A percentile compares a stretch with the other conserved stretches of the same genome.
These are phyloP conservation scores for Ceratopteris richardii DNA, from an alignment of 75 land plant genomes.

Conservation along the genomic window DNA sequence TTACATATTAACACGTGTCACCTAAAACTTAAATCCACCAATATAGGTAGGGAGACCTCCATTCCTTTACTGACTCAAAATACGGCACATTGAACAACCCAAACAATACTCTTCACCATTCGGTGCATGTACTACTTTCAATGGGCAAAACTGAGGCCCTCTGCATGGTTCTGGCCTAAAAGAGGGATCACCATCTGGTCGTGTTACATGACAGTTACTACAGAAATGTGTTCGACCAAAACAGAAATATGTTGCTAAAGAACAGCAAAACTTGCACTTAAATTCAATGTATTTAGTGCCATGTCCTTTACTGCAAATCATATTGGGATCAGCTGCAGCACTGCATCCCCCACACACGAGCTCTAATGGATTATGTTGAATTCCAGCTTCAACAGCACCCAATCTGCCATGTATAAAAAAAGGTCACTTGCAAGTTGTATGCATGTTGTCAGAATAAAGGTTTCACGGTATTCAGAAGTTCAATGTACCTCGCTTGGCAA, in stretches of 20 bases:
- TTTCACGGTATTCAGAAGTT: too few species aligned
- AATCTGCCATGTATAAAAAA: not conserved
- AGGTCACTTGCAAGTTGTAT: conserved; percentile 1
- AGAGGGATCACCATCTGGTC: conserved; percentile 15
- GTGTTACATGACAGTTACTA: conserved; percentile 13
- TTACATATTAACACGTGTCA: too few species aligned
- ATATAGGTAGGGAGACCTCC: too few species aligned
- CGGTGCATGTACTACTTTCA: conserved; percentile 24
- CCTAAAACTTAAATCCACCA: too few species aligned
- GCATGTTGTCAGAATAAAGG: too few species aligned
- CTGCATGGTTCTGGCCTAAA: conserved; percentile 9
- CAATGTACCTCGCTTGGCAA: conserved; percentile 4
- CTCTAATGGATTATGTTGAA: conserved; percentile 14
- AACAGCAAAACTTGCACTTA: conserved; percentile 34
- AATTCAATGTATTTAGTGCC: conserved; percentile 26
- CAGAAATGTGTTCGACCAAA: conserved; percentile 30
- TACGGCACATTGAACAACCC: conserved; percentile 32
- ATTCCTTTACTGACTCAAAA: conserved; percentile 12
- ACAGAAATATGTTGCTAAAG: conserved; percentile 29
- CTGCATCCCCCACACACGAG: conserved; percentile 33
- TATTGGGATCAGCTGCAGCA: conserved; percentile 9
- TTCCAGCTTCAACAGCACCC: conserved; percentile 6
- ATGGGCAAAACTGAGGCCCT: conserved; percentile 19
- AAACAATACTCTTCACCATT: conserved; percentile 31
- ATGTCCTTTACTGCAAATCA: conserved; percentile 22